Percentiles rank a stretch among this genome's conserved stretches.
These are phyloP conservation scores for Geum urbanum DNA, from an alignment of 306 rosid species.

Conservation along the genomic window DNA sequence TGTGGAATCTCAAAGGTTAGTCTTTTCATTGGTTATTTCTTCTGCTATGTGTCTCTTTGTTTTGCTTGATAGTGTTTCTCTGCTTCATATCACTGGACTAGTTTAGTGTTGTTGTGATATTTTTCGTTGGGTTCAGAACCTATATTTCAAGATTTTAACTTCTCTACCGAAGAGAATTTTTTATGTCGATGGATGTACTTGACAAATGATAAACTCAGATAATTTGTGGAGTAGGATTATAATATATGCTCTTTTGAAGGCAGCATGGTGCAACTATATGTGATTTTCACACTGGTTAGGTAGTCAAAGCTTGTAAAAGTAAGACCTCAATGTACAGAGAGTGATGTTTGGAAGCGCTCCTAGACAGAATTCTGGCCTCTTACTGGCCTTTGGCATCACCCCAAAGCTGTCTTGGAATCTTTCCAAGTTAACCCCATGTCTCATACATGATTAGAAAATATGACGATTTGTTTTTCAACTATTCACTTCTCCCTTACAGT, in stretches of 20 bases:
- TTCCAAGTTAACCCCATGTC: too few species aligned
- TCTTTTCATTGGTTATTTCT: neutral
- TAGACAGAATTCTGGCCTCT: too few species aligned
- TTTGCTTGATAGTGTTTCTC: neutral
- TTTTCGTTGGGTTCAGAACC: too few species aligned
- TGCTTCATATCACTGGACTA: neutral
- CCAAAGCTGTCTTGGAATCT: too few species aligned
- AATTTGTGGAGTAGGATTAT: neutral
- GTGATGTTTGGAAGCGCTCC: too few species aligned
- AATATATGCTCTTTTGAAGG: neutral
- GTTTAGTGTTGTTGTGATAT: neutral
- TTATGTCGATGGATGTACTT: neutral
- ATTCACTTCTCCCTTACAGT: too few species aligned
- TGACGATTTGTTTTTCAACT: neutral
- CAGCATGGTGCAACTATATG: neutral
- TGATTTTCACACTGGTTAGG: too few species aligned
- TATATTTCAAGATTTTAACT: neutral
- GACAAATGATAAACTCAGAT: neutral
- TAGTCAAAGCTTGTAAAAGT: too few species aligned
- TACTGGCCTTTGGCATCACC: too few species aligned
- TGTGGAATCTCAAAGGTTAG: conserved; percentile 78
- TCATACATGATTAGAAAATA: neutral
- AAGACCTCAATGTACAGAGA: too few species aligned
- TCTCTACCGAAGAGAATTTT: neutral
- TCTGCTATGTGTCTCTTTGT: conserved; percentile 5